These are phyloP conservation scores for Verticillium klebahnii DNA, from an alignment of 2,329 filamentous ascomycete genomes.

Conservation along the genomic window DNA sequence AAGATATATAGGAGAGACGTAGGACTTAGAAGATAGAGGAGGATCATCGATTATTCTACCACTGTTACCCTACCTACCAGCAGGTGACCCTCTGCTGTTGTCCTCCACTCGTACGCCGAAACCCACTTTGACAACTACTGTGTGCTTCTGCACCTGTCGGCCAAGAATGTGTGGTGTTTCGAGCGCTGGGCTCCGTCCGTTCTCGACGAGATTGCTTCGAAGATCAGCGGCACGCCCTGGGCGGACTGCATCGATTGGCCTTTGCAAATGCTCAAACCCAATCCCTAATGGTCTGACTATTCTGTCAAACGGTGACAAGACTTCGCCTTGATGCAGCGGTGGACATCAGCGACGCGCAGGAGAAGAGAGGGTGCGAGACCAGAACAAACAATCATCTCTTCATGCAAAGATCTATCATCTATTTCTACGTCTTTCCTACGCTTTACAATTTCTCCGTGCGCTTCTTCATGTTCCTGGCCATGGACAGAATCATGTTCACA, in stretches of 20 bases:
- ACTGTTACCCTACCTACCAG: too few relatives aligned
- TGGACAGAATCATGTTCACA: conserved; percentile 11
- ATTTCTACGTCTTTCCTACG: background rate
- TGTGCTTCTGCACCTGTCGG: conserved; percentile 36
- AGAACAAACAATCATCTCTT: too few relatives aligned
- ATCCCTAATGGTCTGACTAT: background rate
- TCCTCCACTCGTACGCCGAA: too few relatives aligned
- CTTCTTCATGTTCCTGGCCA: conserved; percentile 12
- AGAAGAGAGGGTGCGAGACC: too few relatives aligned
- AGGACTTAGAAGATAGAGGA: too few relatives aligned
- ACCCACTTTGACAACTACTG: too few relatives aligned
- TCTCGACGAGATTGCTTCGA: background rate
- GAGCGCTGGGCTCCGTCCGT: background rate
- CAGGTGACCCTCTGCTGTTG: too few relatives aligned
- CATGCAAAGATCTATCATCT: background rate
- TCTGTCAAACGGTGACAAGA: too few relatives aligned
- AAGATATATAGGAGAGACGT: too few relatives aligned
- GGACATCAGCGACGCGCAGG: too few relatives aligned
- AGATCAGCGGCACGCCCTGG: background rate
- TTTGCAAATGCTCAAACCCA: background rate
- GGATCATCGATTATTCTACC: too few relatives aligned
- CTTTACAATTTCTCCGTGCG: conserved; percentile 2
- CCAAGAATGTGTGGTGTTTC: background rate
- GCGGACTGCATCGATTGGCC: background rate
- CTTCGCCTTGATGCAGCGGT: too few relatives aligned